Conservation (phyloP, 1,139 yeast species). For the Meyerozyma smithsonii region DNA sequence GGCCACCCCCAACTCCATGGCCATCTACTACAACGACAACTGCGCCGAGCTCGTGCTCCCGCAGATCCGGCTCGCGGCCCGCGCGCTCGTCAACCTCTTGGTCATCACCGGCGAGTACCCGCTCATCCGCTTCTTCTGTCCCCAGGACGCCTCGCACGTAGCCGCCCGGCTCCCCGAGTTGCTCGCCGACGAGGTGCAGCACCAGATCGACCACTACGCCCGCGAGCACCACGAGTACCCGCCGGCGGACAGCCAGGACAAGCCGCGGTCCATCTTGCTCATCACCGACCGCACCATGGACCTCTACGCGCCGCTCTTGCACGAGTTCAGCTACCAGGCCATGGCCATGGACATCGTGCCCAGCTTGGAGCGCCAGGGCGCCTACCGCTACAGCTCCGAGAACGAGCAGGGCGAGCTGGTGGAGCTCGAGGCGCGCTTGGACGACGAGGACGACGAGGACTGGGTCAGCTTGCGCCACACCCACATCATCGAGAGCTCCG, state of each 20-base stretch:
- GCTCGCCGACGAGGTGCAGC: constrained; percentile 71
- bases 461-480: constrained; percentile 72
- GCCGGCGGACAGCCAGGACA: constrained; percentile 48
- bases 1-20: constrained; percentile 53
- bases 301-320: constrained; percentile 76
- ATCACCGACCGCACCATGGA: constrained; percentile 84
- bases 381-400: constrained; percentile 59
- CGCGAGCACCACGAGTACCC: constrained; percentile 61
- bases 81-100: constrained; percentile 64
- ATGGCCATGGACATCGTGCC: constrained; percentile 76
- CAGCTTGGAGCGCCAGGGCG: constrained; percentile 45
- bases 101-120: constrained; percentile 87
- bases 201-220: constrained; percentile 69
- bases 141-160: constrained; percentile 41
- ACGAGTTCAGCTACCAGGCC: constrained; percentile 92
- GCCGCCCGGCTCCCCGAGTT: constrained; percentile 67
- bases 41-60: constrained; percentile 59
- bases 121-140: constrained; percentile 65
- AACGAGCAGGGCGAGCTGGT: constrained; percentile 52
- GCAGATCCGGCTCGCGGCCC: constrained; percentile 58
- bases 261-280: constrained; percentile 70
- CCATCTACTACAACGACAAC: constrained; percentile 64
- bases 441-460: constrained; percentile 59
- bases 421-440: constrained; percentile 38
- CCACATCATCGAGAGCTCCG: constrained; percentile 76